phyloP scores from a whole-genome alignment of 257 asterid genomes.

The Fraxinus cuspidata region DNA sequence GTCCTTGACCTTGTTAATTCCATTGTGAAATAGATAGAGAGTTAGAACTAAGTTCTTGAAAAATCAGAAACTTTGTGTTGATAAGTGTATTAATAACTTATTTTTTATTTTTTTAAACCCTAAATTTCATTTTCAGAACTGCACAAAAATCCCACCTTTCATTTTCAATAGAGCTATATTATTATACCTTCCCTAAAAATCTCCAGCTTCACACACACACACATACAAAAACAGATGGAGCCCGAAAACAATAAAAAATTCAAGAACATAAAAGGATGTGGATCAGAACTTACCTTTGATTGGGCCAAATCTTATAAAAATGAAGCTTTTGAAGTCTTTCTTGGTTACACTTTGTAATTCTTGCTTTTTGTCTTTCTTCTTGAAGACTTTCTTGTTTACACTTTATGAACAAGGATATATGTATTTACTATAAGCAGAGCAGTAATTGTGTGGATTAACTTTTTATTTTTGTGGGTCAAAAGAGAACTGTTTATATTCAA shows the following conservation, averaged over 20 bases:
- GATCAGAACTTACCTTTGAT: constrained; percentile 37
- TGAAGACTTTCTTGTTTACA: constrained; percentile 8
- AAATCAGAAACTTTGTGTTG: not conserved
- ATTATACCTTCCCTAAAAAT: constrained; percentile 22
- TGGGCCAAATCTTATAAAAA: constrained; percentile 22
- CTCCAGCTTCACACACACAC: constrained; percentile 14
- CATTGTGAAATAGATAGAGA: not conserved
- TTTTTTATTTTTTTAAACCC: not conserved
- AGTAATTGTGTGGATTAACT: not conserved
- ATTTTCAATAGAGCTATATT: constrained; percentile 19
- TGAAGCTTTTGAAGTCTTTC: constrained; percentile 10
- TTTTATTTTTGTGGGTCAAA: not conserved
- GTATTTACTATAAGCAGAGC: not conserved
- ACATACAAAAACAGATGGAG: constrained; percentile 28
- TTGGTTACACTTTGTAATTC: not conserved
- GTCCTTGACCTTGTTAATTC: constrained; percentile 3
- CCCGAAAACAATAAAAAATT: constrained; percentile 28
- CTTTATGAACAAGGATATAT: not conserved
- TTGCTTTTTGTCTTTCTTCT: constrained; percentile 25
- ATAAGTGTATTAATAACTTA: too few species aligned
- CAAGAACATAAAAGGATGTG: constrained; percentile 9
- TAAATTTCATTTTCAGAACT: not conserved
- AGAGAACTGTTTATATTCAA: constrained; percentile 20
- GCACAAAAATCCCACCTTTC: constrained; percentile 29
- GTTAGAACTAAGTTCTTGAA: constrained; percentile 16